Evolutionary conservation across 345 rosid species (phyloP), one percentile per base, ranked within the genome.

Genomic region (Euphorbia tirucalli): DNA sequence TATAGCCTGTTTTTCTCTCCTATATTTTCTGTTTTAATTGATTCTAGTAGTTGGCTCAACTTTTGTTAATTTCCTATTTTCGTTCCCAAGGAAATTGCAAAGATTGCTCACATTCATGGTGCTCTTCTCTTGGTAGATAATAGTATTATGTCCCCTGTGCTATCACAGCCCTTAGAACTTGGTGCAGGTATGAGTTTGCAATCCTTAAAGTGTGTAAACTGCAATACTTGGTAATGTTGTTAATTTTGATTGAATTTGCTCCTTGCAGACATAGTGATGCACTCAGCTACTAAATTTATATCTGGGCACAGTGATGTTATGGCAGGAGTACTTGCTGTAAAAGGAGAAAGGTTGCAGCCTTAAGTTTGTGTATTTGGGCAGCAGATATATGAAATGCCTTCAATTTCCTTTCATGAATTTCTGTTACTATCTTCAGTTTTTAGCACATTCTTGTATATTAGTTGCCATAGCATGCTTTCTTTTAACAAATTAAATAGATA

Each of bases 261-360:
- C 44, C 31, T 83, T 74, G 74, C 86, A 89, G 99, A 95, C 75
- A 95, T 92, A 43, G 98, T 92, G 65, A 92, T 95, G 99, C 97
- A 92, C 69, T 95, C 99, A 0, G 98, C 97, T 71, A 95, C 99
- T 46, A 92, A 95, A 74, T 95, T 95, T 75, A 86, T 90, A 74
- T 83, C 97, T 30, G 98, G 99, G 74, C 99, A 92, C 74, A 89
- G 97, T 78, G 97, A 95, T 81, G 78, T 95, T 65, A 95, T 92
- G 98, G 98, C 94, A 18, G 98, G 98, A 46, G 99, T 90, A 62
- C 94, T 95, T 79, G 88, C 95, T n/a, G 96, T 92, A 41, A 95
- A 83, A 83, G 97, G 91, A 63, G 90, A 92, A 86, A 95, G 96
- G 98, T 92, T 68, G 41, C 43, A 18, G 11, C 69, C 65, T 65